Evolutionary conservation across 2,329 filamentous ascomycete genomes (phyloP), one percentile per base, ranked within the genome.

Genomic region (Pseudogymnoascus sp.): DNA sequence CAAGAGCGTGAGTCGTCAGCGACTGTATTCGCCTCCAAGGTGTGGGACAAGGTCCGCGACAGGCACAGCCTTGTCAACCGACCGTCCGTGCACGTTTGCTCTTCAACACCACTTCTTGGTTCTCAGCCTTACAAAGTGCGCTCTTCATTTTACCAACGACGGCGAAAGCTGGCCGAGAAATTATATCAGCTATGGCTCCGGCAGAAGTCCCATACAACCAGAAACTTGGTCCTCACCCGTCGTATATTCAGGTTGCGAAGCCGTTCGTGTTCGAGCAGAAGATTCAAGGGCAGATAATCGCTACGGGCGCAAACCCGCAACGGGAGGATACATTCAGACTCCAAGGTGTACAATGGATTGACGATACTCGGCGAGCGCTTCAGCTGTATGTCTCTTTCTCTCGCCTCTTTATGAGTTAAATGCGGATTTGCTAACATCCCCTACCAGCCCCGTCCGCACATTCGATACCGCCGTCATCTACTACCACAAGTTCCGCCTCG

Each of bases 401-500:
- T 36, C 44, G 5, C 23, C 13, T n/a, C 13, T 13, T 28, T 28
- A 9, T 50, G 21, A 9, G 44, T 50, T 50, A 13, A 17, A 11
- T 31, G 9, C 17, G 9, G 15, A 15, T 50, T 4, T 64, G 59
- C 36, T 63, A 21, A 62, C 63, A 61, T 35, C 62, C 47, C 19
- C 5, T 28, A 50, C 11, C 66, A 93, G 90, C 53, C 95, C 95
- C 1, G 87, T 97, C 23, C 88, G 90, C 65, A 97, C 95, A 0
- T 97, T 91, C 75, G 90, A 93, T 69, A 96, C 93, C 0, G 95
- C 95, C 0, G 91, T 89, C 67, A 87, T 90, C 15, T 96, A 96
- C 74, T 99, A 93, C 73, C 93, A 97, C 79, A 92, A 92, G 69
- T 97, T 97, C 74, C 87, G 93, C 33, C 82, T 97, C 62, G 85